Evolutionary conservation across 345 rosid species (phyloP).

Genomic region (Draba incana): DNA sequence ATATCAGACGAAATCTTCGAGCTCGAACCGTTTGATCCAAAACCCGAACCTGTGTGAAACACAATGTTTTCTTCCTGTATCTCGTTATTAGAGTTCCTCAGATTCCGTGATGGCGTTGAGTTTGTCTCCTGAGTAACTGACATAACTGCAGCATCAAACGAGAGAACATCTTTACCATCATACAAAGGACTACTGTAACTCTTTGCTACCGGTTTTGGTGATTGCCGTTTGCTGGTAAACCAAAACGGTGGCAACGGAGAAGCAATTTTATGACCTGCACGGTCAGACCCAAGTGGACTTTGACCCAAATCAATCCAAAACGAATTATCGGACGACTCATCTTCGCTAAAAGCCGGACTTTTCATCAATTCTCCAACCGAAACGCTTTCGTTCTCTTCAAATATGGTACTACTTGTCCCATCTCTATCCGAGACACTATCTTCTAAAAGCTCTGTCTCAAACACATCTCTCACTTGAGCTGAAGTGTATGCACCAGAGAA

Average conservation of each 20-base stretch:
- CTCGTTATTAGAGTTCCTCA: slow-evolving; percentile 43
- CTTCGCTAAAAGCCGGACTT: slow-evolving; percentile 91
- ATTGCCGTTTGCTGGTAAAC: slow-evolving; percentile 62
- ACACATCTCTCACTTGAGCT: slow-evolving; percentile 74
- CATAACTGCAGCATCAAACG: slow-evolving; percentile 89
- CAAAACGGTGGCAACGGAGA: slow-evolving; percentile 81
- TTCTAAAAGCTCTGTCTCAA: slow-evolving; percentile 73
- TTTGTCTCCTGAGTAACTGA: slow-evolving; percentile 75
- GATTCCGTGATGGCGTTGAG: slow-evolving; percentile 43
- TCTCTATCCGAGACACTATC: slow-evolving; percentile 76
- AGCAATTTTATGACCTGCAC: slow-evolving; percentile 54
- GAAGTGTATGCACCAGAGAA: slow-evolving; percentile 81
- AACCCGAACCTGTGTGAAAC: slow-evolving; percentile 43
- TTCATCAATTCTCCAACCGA: slow-evolving; percentile 82
- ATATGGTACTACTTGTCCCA: slow-evolving; percentile 71
- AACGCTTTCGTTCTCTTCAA: slow-evolving; percentile 76
- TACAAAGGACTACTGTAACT: slow-evolving; percentile 71
- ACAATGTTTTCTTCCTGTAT: slow-evolving; percentile 69
- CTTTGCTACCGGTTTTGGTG: slow-evolving; percentile 62
- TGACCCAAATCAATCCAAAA: slow-evolving; percentile 97
- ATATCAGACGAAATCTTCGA: slow-evolving; percentile 54
- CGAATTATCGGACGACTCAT: slow-evolving; percentile 86
- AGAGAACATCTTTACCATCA: slow-evolving; percentile 70
- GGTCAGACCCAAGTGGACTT: slow-evolving; percentile 77
- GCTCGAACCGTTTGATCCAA: slow-evolving; percentile 54